These are phyloP conservation scores for Trametes villosa DNA, from an alignment of 768 basidiomycete genomes.

Conservation along the genomic window DNA sequence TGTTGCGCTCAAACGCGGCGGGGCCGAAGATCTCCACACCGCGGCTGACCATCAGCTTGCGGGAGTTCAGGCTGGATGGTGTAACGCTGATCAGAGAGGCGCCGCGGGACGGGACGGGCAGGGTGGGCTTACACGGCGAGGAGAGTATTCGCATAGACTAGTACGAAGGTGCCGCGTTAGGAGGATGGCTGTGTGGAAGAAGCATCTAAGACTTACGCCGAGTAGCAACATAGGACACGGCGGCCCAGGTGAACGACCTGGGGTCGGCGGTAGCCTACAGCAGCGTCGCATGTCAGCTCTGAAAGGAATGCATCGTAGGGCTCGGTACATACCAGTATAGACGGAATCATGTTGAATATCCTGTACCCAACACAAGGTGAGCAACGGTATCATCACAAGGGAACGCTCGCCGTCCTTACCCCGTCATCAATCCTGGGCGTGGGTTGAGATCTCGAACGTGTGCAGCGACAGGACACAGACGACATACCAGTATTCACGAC, in stretches of 20 bases:
- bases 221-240: not conserved
- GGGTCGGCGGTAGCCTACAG: not conserved
- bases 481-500: not conserved
- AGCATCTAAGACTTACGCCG: not conserved
- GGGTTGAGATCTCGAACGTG: too few relatives aligned
- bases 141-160: not conserved
- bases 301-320: not conserved
- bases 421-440: not conserved
- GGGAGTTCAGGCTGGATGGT: conserved; percentile 4
- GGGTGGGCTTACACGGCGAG: not conserved
- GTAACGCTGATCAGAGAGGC: not conserved
- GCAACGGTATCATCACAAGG: not conserved
- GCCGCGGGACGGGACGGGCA: too few relatives aligned
- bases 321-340: not conserved
- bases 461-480: not conserved
- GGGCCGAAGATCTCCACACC: conserved; percentile 8
- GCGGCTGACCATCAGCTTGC: not conserved
- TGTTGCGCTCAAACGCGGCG: not conserved
- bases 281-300: not conserved
- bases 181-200: too few relatives aligned
- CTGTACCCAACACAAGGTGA: not conserved
- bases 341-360: not conserved
- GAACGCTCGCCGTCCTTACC: not conserved
- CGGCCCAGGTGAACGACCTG: not conserved
- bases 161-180: too few relatives aligned